Evolutionary conservation across 768 basidiomycete species (phyloP).

Genomic region (Rhizopogon sp.): DNA sequence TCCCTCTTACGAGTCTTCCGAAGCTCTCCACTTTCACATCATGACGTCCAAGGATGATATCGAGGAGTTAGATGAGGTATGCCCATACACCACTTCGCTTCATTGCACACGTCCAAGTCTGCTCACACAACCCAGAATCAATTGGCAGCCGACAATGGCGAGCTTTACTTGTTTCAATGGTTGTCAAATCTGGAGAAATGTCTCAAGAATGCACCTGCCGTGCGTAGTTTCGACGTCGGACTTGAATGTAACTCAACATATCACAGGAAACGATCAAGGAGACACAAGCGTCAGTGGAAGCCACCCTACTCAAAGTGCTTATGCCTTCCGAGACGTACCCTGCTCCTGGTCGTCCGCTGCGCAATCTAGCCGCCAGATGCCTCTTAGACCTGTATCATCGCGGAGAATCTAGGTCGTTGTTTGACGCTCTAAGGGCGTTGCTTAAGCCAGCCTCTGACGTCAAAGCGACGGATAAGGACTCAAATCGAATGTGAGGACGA

Average conservation of each 20-base stretch:
- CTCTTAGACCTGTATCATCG: conserved; percentile 67
- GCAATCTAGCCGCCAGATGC: conserved; percentile 76
- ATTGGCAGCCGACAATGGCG: conserved; percentile 68
- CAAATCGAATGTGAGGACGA: conserved; percentile 56
- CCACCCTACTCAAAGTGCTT: conserved; percentile 61
- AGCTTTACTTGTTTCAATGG: conserved; percentile 85
- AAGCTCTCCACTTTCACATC: neutral
- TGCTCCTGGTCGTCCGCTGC: conserved; percentile 81
- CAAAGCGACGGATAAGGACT: conserved; percentile 61
- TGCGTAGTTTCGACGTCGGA: conserved; percentile 29
- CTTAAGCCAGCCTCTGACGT: conserved; percentile 70
- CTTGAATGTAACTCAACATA: conserved; percentile 1
- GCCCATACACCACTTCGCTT: conserved; percentile 5
- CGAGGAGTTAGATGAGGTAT: conserved; percentile 28
- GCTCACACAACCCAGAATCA: conserved; percentile 43
- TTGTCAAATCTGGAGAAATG: conserved; percentile 60
- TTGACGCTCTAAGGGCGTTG: conserved; percentile 79
- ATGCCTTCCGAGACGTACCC: conserved; percentile 63
- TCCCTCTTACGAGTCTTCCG: too few species aligned
- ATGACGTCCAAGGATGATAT: conserved; percentile 22
- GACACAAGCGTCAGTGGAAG: conserved; percentile 57
- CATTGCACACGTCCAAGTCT: neutral
- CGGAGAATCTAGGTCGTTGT: conserved; percentile 80
- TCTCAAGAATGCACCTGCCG: conserved; percentile 44
- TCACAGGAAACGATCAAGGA: conserved; percentile 62